These are phyloP conservation scores for Boletus barrowsii DNA, from an alignment of 768 basidiomycete genomes.

Conservation along the genomic window DNA sequence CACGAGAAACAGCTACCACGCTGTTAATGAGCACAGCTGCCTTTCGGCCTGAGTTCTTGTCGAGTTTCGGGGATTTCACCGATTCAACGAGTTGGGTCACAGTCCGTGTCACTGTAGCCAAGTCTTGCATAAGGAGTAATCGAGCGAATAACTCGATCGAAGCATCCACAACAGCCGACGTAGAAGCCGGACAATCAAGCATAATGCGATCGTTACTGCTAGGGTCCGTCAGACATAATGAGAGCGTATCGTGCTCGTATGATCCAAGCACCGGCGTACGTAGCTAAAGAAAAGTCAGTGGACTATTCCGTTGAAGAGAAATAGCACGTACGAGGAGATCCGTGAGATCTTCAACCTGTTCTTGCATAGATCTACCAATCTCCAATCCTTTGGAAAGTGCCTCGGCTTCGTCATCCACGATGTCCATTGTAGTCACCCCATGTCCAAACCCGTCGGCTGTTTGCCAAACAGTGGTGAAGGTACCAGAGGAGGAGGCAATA, in stretches of 20 bases:
- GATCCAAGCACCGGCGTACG: constrained; percentile 79
- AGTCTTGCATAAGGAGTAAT: constrained; percentile 76
- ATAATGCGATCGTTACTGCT: constrained; percentile 43
- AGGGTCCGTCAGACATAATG: constrained; percentile 54
- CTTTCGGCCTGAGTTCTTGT: constrained; percentile 83
- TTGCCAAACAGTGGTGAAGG: constrained; percentile 85
- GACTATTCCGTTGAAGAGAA: not conserved
- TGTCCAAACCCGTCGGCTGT: constrained; percentile 87
- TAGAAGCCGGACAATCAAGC: constrained; percentile 68
- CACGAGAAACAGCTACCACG: constrained; percentile 66
- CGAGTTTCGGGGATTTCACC: constrained; percentile 72
- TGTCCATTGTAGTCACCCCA: constrained; percentile 74
- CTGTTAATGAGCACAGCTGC: constrained; percentile 83
- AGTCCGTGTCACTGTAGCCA: constrained; percentile 50
- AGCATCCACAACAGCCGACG: constrained; percentile 82
- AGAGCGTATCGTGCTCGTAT: constrained; percentile 82
- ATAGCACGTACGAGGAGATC: constrained; percentile 62
- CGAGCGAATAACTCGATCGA: constrained; percentile 85
- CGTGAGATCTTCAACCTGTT: constrained; percentile 76
- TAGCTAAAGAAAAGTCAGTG: constrained; percentile 17
- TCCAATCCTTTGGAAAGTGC: constrained; percentile 15
- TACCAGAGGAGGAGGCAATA: constrained; percentile 81
- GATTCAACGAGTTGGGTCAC: constrained; percentile 61
- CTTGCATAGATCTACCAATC: constrained; percentile 58
- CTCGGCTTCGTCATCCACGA: constrained; percentile 44